phyloP scores from a whole-genome alignment of 2,329 filamentous ascomycete genomes.

The Fusarium chaquense region DNA sequence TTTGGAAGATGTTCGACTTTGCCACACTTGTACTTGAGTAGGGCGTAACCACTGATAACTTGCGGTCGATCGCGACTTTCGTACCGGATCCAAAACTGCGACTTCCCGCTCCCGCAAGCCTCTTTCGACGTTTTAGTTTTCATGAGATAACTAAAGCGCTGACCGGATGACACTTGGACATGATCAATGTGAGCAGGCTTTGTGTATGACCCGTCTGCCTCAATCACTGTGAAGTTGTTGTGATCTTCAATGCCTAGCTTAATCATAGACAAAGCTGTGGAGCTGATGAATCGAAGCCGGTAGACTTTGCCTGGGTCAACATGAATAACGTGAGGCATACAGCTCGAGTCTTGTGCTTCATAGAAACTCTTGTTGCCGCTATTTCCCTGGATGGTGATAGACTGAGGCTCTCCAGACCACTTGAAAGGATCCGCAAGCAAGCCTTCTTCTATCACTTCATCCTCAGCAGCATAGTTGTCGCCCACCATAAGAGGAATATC shows the following conservation, averaged over 20 bases:
- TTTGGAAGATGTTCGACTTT: background rate
- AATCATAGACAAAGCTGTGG: conserved; percentile 26
- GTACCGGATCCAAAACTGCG: conserved; percentile 32
- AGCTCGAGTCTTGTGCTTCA: conserved; percentile 17
- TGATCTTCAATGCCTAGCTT: conserved; percentile 28
- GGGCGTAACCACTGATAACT: conserved; percentile 26
- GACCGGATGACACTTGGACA: conserved; percentile 24
- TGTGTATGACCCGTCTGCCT: conserved; percentile 35
- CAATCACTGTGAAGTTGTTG: conserved; percentile 16
- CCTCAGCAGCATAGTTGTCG: conserved; percentile 69
- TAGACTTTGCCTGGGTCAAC: conserved; percentile 23
- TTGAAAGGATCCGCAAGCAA: conserved; percentile 62
- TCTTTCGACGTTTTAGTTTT: background rate
- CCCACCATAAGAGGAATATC: conserved; percentile 64
- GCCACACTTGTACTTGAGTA: conserved; percentile 21
- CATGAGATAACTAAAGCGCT: conserved; percentile 31
- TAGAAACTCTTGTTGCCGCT: conserved; percentile 31
- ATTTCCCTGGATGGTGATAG: conserved; percentile 42
- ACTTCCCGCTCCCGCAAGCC: background rate
- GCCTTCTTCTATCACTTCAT: conserved; percentile 63
- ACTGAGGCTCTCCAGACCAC: conserved; percentile 69
- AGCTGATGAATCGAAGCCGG: conserved; percentile 25
- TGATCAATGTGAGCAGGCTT: conserved; percentile 15
- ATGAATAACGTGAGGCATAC: conserved; percentile 27
- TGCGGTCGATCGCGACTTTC: conserved; percentile 31